Conservation (phyloP, 768 basidiomycete genomes). For the Vararia minispora region DNA sequence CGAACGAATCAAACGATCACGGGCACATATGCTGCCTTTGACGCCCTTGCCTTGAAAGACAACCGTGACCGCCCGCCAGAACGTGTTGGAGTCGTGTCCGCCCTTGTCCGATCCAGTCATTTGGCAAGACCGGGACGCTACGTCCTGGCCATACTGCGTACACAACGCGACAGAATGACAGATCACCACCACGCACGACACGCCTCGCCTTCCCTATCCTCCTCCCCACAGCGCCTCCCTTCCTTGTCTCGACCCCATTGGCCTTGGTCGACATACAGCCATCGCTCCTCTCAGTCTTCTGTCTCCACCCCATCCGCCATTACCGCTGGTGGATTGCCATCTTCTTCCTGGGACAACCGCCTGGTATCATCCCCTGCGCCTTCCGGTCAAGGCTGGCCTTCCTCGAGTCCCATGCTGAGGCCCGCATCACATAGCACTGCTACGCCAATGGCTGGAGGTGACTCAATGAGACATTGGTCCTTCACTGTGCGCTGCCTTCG, state of each 20-base stretch:
- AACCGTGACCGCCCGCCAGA: too few relatives aligned
- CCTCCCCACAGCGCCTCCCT: constrained; percentile 8
- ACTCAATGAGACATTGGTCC: constrained; percentile 51
- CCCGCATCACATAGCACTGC: constrained; percentile 7
- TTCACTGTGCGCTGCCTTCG: constrained; percentile 35
- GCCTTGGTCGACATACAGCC: constrained; percentile 38
- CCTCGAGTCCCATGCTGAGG: constrained; percentile 9
- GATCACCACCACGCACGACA: constrained; percentile 6
- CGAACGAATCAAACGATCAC: too few relatives aligned
- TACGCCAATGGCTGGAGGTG: constrained; percentile 24
- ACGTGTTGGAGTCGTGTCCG: too few relatives aligned
- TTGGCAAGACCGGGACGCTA: too few relatives aligned
- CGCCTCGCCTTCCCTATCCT: constrained; percentile 7
- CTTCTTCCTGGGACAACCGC: constrained; percentile 20
- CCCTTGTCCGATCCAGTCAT: too few relatives aligned
- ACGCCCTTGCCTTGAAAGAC: too few relatives aligned
- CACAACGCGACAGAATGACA: too few relatives aligned
- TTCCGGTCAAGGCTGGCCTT: constrained; percentile 15
- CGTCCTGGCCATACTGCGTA: too few relatives aligned
- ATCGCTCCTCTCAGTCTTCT: constrained; percentile 22
- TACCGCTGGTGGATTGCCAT: constrained; percentile 15
- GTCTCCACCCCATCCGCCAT: constrained; percentile 18
- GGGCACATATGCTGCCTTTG: too few relatives aligned
- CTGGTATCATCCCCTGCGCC: constrained; percentile 15
- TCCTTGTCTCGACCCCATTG: constrained; percentile 37